Evolutionary conservation across 2,329 filamentous ascomycete species (phyloP), one percentile per base, ranked within the genome.

Genomic region (Colletotrichum viniferum): DNA sequence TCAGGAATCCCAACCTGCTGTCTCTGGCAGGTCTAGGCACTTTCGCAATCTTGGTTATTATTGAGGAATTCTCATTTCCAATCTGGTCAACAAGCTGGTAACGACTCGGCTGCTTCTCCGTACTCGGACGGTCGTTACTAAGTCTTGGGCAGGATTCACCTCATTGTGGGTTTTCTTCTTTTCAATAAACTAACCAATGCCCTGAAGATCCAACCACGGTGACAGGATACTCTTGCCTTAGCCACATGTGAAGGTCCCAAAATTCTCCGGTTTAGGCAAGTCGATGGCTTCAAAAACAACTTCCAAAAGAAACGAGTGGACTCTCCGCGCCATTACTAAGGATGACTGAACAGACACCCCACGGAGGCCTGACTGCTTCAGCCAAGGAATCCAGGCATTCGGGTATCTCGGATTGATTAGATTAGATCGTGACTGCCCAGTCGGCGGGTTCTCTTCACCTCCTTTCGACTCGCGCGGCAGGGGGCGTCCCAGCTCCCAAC

Each of bases 321-420:
- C 24, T 60, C 32, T 10, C 13, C 5, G 21, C 18, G 58, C 24
- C 21, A 67, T 74, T 71, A 62, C 60, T 67, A 69, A 72, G 55
- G 61, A 72, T 67, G 62, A 74, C 62, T 34, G 68, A 71, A 21
- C 21, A 18, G 52, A 16, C 52, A 4, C 43, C n/a, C 61, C 55
- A 62, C 38, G 36, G 60, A 67, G 28, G 34, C 56, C 36, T 24
- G 8, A 28, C n/a, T 71, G 38, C 36, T 58, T 74, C 55, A 66
- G 68, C 68, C 72, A 67, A 74, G 68, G 61, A 30, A 65, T 30
- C 68, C 67, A 61, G 30, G 56, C 38, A 32, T 28, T 24, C 70
- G 68, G 68, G 62, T 61, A 60, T 70, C 61, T 74, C 55, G 56
- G 63, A 26, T 74, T 72, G 69, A 72, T 72, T 71, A 74, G 72